Evolutionary conservation across 495 filamentous ascomycete species (phyloP).

Genomic region (Trypethelium eluteriae): DNA sequence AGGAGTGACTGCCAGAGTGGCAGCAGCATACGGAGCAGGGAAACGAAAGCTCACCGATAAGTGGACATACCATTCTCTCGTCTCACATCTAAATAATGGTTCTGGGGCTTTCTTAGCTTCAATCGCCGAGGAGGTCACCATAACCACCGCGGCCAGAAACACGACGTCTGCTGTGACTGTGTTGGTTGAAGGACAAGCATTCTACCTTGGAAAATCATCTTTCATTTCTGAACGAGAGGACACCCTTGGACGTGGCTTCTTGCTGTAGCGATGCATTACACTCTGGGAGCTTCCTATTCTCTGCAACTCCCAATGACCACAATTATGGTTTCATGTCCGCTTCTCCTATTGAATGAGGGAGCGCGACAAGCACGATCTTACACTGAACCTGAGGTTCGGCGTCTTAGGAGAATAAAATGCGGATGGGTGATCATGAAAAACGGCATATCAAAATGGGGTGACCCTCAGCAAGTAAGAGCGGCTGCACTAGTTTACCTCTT

Average conservation of each 20-base stretch:
- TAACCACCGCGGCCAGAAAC: neutral
- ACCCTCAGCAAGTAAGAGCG: too few relatives aligned
- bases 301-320: too few relatives aligned
- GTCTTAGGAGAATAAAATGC: too few relatives aligned
- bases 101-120: constrained; percentile 19
- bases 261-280: constrained; percentile 8
- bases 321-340: too few relatives aligned
- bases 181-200: constrained; percentile 17
- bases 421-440: too few relatives aligned
- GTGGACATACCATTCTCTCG: constrained; percentile 19
- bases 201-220: constrained; percentile 17
- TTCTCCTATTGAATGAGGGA: too few relatives aligned
- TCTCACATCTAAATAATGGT: constrained; percentile 13
- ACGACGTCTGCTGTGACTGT: constrained; percentile 13
- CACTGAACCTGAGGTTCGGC: too few relatives aligned
- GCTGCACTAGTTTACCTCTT: too few relatives aligned
- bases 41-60: constrained; percentile 7
- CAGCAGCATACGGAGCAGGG: constrained; percentile 15
- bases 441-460: too few relatives aligned
- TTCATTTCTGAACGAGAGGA: constrained; percentile 21
- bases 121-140: neutral
- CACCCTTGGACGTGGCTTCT: constrained; percentile 17
- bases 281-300: neutral
- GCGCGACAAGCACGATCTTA: too few relatives aligned
- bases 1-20: constrained; percentile 20